Percentiles rank a stretch among this genome's conserved stretches.
Conservation (phyloP, 2,329 filamentous ascomycete species). For the Clonostachys rosea region DNA sequence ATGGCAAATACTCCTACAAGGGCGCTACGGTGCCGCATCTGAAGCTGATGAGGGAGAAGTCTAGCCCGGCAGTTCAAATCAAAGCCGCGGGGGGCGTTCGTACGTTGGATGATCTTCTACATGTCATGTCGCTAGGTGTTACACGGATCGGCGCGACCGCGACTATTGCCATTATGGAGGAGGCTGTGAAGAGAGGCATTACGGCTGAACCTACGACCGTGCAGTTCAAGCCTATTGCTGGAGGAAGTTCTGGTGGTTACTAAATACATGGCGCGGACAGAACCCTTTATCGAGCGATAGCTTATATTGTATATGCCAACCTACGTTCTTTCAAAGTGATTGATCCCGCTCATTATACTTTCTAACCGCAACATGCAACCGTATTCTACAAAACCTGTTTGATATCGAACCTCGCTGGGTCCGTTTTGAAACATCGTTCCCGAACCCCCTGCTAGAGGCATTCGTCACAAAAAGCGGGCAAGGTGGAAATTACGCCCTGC, state of each 20-base stretch:
- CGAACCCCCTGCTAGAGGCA: too few species aligned
- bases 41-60: slow-evolving; percentile 45
- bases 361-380: too few species aligned
- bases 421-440: too few species aligned
- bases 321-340: too few species aligned
- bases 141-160: slow-evolving; percentile 52
- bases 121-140: slow-evolving; percentile 48
- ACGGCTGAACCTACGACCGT: slow-evolving; percentile 14
- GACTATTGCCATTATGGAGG: slow-evolving; percentile 48
- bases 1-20: slow-evolving; percentile 45
- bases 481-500: too few species aligned
- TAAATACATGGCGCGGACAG: not conserved
- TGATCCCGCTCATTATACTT: too few species aligned
- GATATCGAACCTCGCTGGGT: too few species aligned
- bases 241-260: not conserved
- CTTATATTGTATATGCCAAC: too few species aligned
- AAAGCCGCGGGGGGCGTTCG: slow-evolving; percentile 55
- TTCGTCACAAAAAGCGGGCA: too few species aligned
- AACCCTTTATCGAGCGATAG: too few species aligned
- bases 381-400: too few species aligned
- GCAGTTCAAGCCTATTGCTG: not conserved
- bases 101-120: slow-evolving; percentile 50
- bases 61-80: slow-evolving; percentile 39
- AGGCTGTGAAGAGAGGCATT: slow-evolving; percentile 46
- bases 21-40: slow-evolving; percentile 47